Percentiles rank a stretch among this genome's conserved stretches.
Evolutionary conservation across 345 rosid species (phyloP).

Genomic region (Aurinia saxatilis): DNA sequence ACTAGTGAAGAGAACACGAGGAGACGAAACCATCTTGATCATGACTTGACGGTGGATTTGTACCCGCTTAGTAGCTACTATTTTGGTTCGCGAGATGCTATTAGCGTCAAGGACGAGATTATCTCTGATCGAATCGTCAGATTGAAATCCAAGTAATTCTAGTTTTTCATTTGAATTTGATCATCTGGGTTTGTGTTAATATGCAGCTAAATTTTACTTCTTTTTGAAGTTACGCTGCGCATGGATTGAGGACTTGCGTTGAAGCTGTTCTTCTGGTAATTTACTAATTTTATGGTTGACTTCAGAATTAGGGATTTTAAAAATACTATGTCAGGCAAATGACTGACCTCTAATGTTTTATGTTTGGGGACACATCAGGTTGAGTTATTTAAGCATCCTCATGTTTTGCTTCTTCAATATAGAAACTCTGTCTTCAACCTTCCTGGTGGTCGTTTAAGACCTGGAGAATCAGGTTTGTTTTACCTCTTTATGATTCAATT

Average conservation of each 20-base stretch:
- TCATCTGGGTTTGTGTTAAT: neutral
- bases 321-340: neutral
- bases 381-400: conserved; percentile 84
- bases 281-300: neutral
- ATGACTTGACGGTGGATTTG: conserved; percentile 34
- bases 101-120: conserved; percentile 46
- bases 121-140: conserved; percentile 51
- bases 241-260: conserved; percentile 77
- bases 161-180: neutral
- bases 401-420: conserved; percentile 62
- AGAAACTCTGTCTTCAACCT: conserved; percentile 66
- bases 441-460: conserved; percentile 83
- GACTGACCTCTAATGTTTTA: neutral
- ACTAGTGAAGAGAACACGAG: conserved; percentile 7
- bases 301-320: neutral
- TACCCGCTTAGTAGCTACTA: conserved; percentile 69
- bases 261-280: conserved; percentile 75
- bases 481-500: neutral
- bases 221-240: conserved; percentile 46
- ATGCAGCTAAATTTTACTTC: neutral
- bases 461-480: conserved; percentile 60
- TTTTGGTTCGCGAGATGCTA: conserved; percentile 67
- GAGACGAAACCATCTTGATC: conserved; percentile 5
- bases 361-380: conserved; percentile 40
- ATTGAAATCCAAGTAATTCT: conserved; percentile 56